Conservation (phyloP, 306 rosid genomes). For the Cercis canadensis region DNA sequence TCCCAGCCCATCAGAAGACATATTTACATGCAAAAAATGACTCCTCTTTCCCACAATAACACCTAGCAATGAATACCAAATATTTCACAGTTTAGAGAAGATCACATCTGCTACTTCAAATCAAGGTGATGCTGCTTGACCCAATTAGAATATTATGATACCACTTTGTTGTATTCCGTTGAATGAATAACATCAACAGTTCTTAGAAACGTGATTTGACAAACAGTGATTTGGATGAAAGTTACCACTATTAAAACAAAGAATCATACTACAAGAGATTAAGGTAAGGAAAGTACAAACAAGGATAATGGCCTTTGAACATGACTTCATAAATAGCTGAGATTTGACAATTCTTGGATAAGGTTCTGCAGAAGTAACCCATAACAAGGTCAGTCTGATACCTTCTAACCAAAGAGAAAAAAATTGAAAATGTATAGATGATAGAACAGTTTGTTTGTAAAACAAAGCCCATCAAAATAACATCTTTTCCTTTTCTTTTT, state of each 20-base stretch:
- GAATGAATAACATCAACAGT: too few species aligned
- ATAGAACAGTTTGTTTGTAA: background rate
- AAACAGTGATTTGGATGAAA: background rate
- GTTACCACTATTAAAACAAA: slow-evolving; percentile 26
- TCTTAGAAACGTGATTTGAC: too few species aligned
- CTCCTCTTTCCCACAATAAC: too few species aligned
- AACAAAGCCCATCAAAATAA: slow-evolving; percentile 6
- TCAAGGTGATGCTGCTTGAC: too few species aligned
- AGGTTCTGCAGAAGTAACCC: slow-evolving; percentile 63
- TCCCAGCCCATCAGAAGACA: too few species aligned
- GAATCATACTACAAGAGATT: slow-evolving; percentile 41
- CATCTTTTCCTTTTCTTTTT: background rate
- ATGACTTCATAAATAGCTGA: slow-evolving; percentile 54
- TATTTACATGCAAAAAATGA: too few species aligned
- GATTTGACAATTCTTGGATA: slow-evolving; percentile 56
- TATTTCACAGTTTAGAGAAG: too few species aligned
- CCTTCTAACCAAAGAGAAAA: slow-evolving; percentile 22
- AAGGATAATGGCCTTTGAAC: slow-evolving; percentile 84
- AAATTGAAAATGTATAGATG: background rate
- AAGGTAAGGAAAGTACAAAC: slow-evolving; percentile 96
- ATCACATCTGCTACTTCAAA: too few species aligned
- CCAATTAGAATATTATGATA: too few species aligned
- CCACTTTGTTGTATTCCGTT: background rate
- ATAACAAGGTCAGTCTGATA: slow-evolving; percentile 17
- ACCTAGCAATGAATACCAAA: background rate